Evolutionary conservation across 164 flowering plant genomes (phyloP).

Genomic region (Chloranthus sessilifolius): DNA sequence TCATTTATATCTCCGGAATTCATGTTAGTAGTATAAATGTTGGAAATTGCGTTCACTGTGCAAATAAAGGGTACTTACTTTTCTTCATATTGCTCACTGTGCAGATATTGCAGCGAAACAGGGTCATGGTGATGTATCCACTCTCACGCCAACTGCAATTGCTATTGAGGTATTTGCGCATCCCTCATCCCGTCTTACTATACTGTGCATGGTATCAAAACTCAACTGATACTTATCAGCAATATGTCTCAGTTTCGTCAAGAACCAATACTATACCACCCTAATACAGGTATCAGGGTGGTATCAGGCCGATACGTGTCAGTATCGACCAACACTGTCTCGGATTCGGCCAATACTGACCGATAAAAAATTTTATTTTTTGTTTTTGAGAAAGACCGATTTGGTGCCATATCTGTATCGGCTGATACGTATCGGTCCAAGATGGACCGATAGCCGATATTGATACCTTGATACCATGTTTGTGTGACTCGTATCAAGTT

Average conservation of each 20-base stretch:
- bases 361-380: no score
- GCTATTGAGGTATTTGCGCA: slow-evolving; percentile 43
- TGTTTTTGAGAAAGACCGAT: no score
- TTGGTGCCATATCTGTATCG: no score
- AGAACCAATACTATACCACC: no score
- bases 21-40: neutral
- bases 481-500: no score
- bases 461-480: neutral
- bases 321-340: no score
- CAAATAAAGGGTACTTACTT: neutral
- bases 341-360: no score
- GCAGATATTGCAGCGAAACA: slow-evolving; percentile 70
- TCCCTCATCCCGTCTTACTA: neutral
- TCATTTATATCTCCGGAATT: neutral
- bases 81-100: neutral
- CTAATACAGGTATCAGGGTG: no score
- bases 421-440: no score
- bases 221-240: neutral
- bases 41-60: neutral
- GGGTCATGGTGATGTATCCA: slow-evolving; percentile 54
- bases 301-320: no score
- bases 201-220: neutral
- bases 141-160: slow-evolving; percentile 60
- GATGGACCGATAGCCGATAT: no score
- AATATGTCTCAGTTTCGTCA: no score